Conservation (phyloP, 192 early-diverging fungal genomes). For the Coemansia sp. region DNA sequence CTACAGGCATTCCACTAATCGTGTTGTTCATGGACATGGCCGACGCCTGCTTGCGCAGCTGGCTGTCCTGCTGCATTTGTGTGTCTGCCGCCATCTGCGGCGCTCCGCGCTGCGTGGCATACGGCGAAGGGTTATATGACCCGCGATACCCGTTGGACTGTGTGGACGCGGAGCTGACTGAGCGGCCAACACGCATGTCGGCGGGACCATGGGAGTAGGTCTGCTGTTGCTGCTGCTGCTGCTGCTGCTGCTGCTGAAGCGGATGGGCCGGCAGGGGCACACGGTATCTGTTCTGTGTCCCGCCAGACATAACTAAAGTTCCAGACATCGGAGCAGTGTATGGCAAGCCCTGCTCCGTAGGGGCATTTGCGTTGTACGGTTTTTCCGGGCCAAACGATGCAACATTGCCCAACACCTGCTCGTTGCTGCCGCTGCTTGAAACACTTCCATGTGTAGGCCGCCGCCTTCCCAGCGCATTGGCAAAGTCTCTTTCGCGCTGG, state of each 20-base stretch:
- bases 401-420: neutral
- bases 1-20: neutral
- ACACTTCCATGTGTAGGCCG: constrained; percentile 37
- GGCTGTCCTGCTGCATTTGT: neutral
- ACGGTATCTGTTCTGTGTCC: constrained; percentile 27
- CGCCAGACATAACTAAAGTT: constrained; percentile 4
- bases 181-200: constrained; percentile 44
- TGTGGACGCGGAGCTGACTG: constrained; percentile 44
- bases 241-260: neutral
- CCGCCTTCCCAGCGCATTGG: constrained; percentile 44
- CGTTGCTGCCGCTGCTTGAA: constrained; percentile 22
- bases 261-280: neutral
- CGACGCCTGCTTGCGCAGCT: constrained; percentile 45
- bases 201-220: constrained; percentile 7
- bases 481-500: constrained; percentile 50
- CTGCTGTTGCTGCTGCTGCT: neutral
- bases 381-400: constrained; percentile 16
- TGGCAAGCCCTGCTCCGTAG: constrained; percentile 11
- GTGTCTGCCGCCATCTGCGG: constrained; percentile 18
- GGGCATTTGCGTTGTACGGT: constrained; percentile 38
- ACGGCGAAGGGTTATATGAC: constrained; percentile 9
- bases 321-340: neutral
- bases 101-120: constrained; percentile 38
- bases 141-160: constrained; percentile 36
- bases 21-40: constrained; percentile 26